Evolutionary conservation across 2,329 filamentous ascomycete species (phyloP).

Genomic region (Cladosporium sp.): DNA sequence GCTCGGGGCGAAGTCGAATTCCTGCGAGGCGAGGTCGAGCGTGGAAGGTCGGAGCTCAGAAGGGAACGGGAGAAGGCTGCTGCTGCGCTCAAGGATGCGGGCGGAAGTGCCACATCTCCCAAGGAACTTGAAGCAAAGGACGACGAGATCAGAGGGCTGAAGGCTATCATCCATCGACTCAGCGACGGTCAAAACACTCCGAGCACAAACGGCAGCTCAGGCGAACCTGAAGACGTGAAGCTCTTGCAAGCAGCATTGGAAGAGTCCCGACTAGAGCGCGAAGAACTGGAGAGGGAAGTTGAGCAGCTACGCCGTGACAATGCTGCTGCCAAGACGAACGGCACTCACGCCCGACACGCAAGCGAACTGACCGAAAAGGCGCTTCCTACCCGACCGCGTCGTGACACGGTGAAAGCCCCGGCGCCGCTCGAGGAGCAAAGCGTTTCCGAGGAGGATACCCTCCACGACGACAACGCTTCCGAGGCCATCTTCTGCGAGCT

Average conservation of each 20-base stretch:
- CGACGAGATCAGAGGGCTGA: conserved; percentile 94
- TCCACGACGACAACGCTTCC: conserved; percentile 54
- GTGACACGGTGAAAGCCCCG: conserved; percentile 63
- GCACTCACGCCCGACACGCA: conserved; percentile 46
- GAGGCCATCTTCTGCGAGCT: conserved; percentile 83
- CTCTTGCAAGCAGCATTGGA: conserved; percentile 64
- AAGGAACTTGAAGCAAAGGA: conserved; percentile 92
- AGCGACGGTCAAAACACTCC: conserved; percentile 66
- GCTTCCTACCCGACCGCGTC: conserved; percentile 43
- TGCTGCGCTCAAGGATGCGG: conserved; percentile 57
- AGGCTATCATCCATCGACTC: conserved; percentile 95
- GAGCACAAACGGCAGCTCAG: conserved; percentile 30
- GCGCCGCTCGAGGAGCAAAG: conserved; percentile 23
- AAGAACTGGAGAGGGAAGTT: conserved; percentile 84
- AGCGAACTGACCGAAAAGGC: conserved; percentile 34
- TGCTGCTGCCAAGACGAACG: conserved; percentile 42
- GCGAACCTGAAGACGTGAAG: conserved; percentile 49
- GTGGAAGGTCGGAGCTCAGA: conserved; percentile 82
- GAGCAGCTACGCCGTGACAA: conserved; percentile 57
- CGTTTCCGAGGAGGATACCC: conserved; percentile 46
- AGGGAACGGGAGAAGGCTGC: conserved; percentile 84
- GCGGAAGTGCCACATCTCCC: conserved; percentile 45
- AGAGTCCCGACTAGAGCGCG: conserved; percentile 76
- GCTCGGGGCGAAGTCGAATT: conserved; percentile 96
- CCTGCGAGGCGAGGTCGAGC: conserved; percentile 88